Base-by-base conservation (phyloP, 2,329 filamentous ascomycete species). In the Fusarium torulosum region DNA sequence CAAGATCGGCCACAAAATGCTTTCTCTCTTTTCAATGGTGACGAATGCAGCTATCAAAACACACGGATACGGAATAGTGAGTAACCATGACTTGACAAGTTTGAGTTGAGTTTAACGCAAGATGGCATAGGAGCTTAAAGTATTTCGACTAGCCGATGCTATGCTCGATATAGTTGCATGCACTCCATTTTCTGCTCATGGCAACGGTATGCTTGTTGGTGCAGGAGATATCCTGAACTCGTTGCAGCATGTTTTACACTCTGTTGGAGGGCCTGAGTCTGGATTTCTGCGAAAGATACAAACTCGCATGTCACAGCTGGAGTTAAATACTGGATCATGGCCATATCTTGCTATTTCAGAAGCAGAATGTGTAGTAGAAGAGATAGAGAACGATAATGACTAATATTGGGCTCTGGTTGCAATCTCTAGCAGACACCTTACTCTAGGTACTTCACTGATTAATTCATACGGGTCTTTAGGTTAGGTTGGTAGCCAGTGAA, bases 11-110 rank as follows among this genome's bases (percentile, higher is more conserved):
- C 72, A 65, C 13, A 70, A 75, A 37, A 63, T 75, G 50, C 67
- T 75, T n/a, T 65, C 63, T 0, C 63, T 70, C 33, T 67, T 69
- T 59, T 69, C 66, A 50, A 70, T 70, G 57, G 66, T 70, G 3
- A 69, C 70, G 9, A 61, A 55, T 7, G 37, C 64, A 4, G 69
- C 71, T 6, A 72, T 74, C 3, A 63, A 56, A n/a, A 65, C 70
- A 1, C 70, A 75, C 29, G 72, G 72, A 3, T 74, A 73, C 42
- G 72, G 71, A n/a, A 69, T 75, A 44, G 72, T 74, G 44, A 58
- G 72, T 54, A 20, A 10, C 4, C 11, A 15, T 8, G 20, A 14
- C 7, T 11, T 9, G 4, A 8, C 4, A 20, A 29, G 5, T 19
- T 13, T 2, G 20, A 13, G 6, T 2, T 2, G 5, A 27, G 4